Evolutionary conservation across 306 rosid genomes (phyloP), one percentile per base, ranked within the genome.

Genomic region (Lathyrus tuberosus): DNA sequence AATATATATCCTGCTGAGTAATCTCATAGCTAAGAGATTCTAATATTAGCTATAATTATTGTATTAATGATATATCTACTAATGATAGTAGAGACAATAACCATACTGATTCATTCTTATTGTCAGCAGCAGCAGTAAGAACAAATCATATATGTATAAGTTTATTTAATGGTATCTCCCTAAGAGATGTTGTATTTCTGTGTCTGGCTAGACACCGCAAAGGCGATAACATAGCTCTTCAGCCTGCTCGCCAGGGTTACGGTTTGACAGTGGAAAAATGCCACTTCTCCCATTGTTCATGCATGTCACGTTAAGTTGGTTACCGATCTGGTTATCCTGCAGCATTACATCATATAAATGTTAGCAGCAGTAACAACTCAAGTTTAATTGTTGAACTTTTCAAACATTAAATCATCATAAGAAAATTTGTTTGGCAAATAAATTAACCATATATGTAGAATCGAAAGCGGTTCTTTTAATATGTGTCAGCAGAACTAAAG

Each of bases 201-300:
- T 10, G 46, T n/a, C n/a, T 54, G 41, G 1, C 11, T 31, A 59
- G 8, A 4, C n/a, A 31, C 13, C 1, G 26, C 44, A 33, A 31
- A 59, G 24, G 65, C 8, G 13, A 33, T 1, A 33, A 59, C 24
- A 59, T 8, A n/a, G 26, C 22, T 31, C 24, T 59, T 33, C 24
- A 59, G 44, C 44, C 44, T 31, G 65, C 54, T 48, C 5, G 62
- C 1, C 5, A 54, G 37, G 13, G 28, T 12, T 26, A 26, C 62
- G 2, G 14, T 12, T 26, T 13, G 46, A 16, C 53, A 70, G 18
- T 4, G 70, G 10, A 74, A 65, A 83, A 1, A 28, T 70, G 30
- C 5, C 24, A 30, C 35, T 81, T 79, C 73, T 79, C 6, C 83
- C 84, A 13, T 59, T 76, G 76, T 73, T 74, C 79, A 65, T 14